Evolutionary conservation across 1,284 basidiomycete genomes (phyloP), one percentile per base, ranked within the genome.

Genomic region (Trichosporon ovoides): DNA sequence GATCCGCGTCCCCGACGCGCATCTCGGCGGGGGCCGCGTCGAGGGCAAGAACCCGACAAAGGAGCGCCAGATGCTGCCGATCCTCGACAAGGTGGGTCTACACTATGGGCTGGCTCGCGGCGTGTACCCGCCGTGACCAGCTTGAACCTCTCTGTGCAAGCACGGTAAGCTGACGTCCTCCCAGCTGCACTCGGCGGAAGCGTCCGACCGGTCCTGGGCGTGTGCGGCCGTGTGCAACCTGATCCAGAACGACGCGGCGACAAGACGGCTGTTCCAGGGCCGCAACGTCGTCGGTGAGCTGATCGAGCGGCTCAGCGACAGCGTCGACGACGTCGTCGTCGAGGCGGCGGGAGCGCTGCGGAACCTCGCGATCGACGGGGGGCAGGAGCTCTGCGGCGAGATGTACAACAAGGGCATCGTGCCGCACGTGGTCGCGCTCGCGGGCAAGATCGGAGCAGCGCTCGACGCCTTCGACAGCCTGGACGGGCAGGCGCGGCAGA

Each of bases 351-450:
- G 92, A 28, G 85, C 90, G 43, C 77, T 94, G 56, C 83, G 90
- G 64, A 97, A 96, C 78, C 78, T 96, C 22, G 93, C 91, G 67
- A 88, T 97, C 68, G 92, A 96, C 71, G 92, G 90, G 20, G 92
- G 92, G 40, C 88, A 88, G 68, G 91, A 95, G 68, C 88, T 95
- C 40, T 93, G 91, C 68, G 89, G 87, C 3, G 91, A 96, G 76
- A 95, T 97, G 90, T 94, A 87, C 78, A 96, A 97, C 78, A 96
- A 96, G 80, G 88, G 88, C 65, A 85, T 96, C 55, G 80, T 95
- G 56, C 81, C 85, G 1, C 89, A 75, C 52, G 53, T 76, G 20
- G 65, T 60, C 14, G 66, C 69, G 5, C 66, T 77, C 16, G 73
- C 69, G 33, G 64, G 65, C 59, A 76, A 77, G 69, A 74, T 75